Percentiles rank a stretch among this genome's conserved stretches.
Evolutionary conservation across 805 yeast species (phyloP).

Genomic region (Lipomyces starkeyi): DNA sequence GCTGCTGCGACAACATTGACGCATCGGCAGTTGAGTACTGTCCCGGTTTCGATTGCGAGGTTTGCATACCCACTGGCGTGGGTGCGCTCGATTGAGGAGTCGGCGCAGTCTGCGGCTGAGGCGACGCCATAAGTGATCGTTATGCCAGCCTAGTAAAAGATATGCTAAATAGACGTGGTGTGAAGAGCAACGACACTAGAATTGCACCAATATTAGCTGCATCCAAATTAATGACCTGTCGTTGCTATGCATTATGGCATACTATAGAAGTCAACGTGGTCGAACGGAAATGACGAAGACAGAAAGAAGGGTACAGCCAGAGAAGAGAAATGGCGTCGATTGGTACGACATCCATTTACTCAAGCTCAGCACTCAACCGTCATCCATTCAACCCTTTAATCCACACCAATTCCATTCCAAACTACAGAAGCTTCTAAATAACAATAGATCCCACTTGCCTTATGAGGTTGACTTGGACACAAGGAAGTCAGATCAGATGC

Average conservation of each 20-base stretch:
- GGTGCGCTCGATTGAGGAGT: conserved; percentile 13
- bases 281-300: background rate
- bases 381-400: background rate
- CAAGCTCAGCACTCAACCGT: background rate
- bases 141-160: background rate
- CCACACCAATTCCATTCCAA: background rate
- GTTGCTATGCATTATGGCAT: background rate
- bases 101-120: conserved; percentile 21
- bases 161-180: background rate
- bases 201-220: background rate
- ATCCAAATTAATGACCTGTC: background rate
- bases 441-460: background rate
- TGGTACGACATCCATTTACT: background rate
- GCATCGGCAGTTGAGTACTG: background rate
- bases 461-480: background rate
- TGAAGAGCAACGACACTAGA: background rate
- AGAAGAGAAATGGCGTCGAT: background rate
- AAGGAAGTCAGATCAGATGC: background rate
- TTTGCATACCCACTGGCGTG: conserved; percentile 4
- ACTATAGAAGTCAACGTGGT: background rate
- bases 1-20: conserved; percentile 17
- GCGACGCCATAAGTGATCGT: conserved; percentile 19
- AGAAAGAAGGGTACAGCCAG: background rate
- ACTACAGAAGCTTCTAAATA: background rate
- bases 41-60: conserved; percentile 3